A percentile compares a stretch with the other conserved stretches of the same genome.
Conservation (phyloP, 352 stramenopile genomes). For the Pythium rishiriense region DNA sequence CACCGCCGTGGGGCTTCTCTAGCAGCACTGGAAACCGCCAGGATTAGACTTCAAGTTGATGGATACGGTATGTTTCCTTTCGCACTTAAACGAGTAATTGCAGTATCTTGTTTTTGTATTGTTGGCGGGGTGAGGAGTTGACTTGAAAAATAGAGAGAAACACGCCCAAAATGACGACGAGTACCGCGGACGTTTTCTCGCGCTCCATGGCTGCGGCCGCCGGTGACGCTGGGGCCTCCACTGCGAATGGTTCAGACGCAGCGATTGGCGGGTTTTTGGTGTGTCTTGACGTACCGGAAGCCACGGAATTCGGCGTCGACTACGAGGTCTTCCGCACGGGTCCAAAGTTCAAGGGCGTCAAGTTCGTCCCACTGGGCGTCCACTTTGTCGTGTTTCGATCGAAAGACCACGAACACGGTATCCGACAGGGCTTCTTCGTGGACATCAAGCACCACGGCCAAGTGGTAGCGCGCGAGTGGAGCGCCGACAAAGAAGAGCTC, state of each 20-base stretch:
- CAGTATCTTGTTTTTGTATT: slow-evolving; percentile 25
- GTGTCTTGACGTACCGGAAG: slow-evolving; percentile 77
- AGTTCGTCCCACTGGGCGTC: slow-evolving; percentile 78
- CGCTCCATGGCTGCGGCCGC: slow-evolving; percentile 6
- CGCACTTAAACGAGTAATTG: slow-evolving; percentile 31
- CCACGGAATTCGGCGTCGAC: slow-evolving; percentile 84
- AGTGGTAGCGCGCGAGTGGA: slow-evolving; percentile 79
- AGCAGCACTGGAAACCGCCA: not conserved
- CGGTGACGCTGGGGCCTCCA: not conserved
- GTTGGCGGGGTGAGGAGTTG: not conserved
- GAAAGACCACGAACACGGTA: slow-evolving; percentile 73
- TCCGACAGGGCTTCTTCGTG: slow-evolving; percentile 84
- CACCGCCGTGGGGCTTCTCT: not conserved
- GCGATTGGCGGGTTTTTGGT: slow-evolving; percentile 70
- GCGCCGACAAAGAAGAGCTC: slow-evolving; percentile 74
- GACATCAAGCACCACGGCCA: slow-evolving; percentile 58
- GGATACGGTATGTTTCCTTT: not conserved
- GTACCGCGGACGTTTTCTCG: slow-evolving; percentile 26
- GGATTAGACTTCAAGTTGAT: slow-evolving; percentile 19
- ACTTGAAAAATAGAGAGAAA: slow-evolving; percentile 9
- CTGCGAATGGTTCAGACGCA: slow-evolving; percentile 9
- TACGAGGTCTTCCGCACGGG: slow-evolving; percentile 87
- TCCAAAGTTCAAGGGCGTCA: slow-evolving; percentile 78
- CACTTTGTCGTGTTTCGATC: slow-evolving; percentile 85
- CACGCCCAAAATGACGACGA: not conserved